Evolutionary conservation across 116 monocot species (phyloP).

Genomic region (Posidonia oceanica): DNA sequence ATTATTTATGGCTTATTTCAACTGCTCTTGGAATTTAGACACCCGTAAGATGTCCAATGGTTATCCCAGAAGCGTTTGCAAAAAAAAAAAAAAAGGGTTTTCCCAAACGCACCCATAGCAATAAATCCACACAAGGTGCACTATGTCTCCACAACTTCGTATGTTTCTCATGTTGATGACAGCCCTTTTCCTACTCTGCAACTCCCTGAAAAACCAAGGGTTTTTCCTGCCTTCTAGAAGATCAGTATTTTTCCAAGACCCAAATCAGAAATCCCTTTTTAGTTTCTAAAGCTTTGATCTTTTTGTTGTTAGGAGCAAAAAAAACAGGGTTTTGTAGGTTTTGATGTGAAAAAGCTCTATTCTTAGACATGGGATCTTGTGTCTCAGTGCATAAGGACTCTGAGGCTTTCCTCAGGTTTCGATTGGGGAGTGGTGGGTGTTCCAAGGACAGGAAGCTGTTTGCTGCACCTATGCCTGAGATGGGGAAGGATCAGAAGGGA

Average conservation of each 20-base stretch:
- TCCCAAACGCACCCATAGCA: too few species aligned
- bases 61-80: too few species aligned
- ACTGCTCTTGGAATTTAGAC: too few species aligned
- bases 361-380: conserved; percentile 3
- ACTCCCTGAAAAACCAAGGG: too few species aligned
- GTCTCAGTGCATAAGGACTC: conserved; percentile 5
- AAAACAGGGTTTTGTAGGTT: neutral
- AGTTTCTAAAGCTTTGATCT: neutral
- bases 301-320: neutral
- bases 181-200: too few species aligned
- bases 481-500: neutral
- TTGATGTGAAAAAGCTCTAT: neutral
- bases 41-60: too few species aligned
- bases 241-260: neutral
- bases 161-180: too few species aligned
- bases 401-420: neutral
- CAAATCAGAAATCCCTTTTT: neutral
- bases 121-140: too few species aligned
- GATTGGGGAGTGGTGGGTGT: neutral
- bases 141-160: too few species aligned
- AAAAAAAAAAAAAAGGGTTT: too few species aligned
- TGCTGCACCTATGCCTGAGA: neutral
- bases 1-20: too few species aligned
- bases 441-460: neutral
- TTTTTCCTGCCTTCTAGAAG: too few species aligned